Evolutionary conservation across 768 basidiomycete genomes (phyloP).

Genomic region (Rhodotorula diobovata): DNA sequence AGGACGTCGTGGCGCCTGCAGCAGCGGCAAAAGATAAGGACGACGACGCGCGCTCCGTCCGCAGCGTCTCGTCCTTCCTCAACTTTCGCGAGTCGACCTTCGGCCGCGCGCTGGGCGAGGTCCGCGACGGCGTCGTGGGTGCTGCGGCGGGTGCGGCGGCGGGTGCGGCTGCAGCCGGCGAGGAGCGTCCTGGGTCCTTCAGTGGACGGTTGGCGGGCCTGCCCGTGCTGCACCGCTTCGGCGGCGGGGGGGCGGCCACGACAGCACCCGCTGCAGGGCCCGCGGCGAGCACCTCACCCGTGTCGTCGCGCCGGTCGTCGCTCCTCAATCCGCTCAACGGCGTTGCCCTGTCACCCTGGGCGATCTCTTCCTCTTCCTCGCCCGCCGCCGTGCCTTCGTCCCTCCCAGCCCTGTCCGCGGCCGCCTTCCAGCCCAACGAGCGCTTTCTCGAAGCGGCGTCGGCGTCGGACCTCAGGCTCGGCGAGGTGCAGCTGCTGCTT

Average conservation of each 20-base stretch:
- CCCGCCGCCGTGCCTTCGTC: neutral
- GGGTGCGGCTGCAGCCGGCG: constrained; percentile 30
- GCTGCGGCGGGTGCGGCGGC: neutral
- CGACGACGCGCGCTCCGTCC: constrained; percentile 68
- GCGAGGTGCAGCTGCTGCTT: constrained; percentile 75
- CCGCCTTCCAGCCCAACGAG: constrained; percentile 59
- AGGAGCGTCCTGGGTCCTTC: constrained; percentile 60
- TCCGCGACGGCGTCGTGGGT: constrained; percentile 10
- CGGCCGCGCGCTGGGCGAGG: constrained; percentile 13
- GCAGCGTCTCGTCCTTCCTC: constrained; percentile 55
- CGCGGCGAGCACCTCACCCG: constrained; percentile 23
- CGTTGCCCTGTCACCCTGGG: constrained; percentile 1
- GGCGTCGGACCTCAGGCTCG: constrained; percentile 70
- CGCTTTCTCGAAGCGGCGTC: constrained; percentile 64
- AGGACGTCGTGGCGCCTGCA: no score
- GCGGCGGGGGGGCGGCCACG: constrained; percentile 8
- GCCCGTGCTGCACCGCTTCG: constrained; percentile 51
- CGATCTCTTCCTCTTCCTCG: constrained; percentile 35
- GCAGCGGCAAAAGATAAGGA: constrained; percentile 31
- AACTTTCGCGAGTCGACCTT: constrained; percentile 13
- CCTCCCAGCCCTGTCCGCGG: neutral
- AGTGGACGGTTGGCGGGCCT: constrained; percentile 72
- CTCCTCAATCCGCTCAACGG: constrained; percentile 44
- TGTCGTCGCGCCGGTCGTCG: constrained; percentile 7
- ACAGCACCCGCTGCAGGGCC: neutral